Evolutionary conservation across 1,284 basidiomycete species (phyloP).

Genomic region (Ganoderma resinaceum): DNA sequence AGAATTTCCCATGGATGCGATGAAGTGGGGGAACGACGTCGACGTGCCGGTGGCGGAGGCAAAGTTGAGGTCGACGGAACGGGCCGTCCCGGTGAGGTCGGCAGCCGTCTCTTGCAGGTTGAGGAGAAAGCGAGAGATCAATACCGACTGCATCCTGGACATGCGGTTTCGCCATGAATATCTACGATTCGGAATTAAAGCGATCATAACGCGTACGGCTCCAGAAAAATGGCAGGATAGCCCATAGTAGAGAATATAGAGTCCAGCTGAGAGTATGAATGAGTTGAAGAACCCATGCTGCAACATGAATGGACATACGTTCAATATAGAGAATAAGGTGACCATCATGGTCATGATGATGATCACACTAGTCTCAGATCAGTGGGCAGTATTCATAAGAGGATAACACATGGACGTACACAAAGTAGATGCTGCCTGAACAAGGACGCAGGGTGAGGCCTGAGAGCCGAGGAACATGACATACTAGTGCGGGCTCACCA

Average conservation of each 20-base stretch:
- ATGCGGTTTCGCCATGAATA: not conserved
- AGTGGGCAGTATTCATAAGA: not conserved
- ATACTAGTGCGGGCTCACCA: not conserved
- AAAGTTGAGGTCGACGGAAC: not conserved
- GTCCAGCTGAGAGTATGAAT: not conserved
- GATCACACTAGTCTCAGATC: not conserved
- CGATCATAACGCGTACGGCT: not conserved
- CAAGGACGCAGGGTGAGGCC: no score
- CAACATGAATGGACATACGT: not conserved
- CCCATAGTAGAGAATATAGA: not conserved
- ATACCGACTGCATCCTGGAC: not conserved
- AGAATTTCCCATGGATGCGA: not conserved
- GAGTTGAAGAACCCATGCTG: not conserved
- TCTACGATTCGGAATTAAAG: no score
- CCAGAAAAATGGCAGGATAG: not conserved
- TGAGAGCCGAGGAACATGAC: no score
- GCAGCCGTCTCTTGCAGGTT: not conserved
- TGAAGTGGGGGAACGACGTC: not conserved
- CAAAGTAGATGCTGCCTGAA: not conserved
- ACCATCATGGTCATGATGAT: not conserved
- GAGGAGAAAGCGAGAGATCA: not conserved
- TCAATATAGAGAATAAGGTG: not conserved
- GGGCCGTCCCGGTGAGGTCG: not conserved
- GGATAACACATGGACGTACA: not conserved
- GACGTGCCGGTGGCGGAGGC: not conserved